A percentile compares a stretch with the other conserved stretches of the same genome.
Conservation (phyloP, 1,139 yeast genomes). For the Yamadazyma friedrichii region DNA sequence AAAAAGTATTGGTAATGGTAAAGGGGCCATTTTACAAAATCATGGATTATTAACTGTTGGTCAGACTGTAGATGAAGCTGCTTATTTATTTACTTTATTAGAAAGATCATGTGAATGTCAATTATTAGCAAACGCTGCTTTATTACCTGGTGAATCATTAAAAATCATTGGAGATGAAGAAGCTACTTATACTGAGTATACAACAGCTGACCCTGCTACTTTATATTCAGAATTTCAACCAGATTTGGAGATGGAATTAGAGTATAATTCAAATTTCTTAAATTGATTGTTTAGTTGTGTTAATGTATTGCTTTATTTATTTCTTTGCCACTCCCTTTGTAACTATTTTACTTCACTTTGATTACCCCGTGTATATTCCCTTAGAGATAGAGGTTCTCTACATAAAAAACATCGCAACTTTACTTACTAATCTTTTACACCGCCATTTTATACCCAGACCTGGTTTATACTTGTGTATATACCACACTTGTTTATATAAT, state of each 20-base stretch:
- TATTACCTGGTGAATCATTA: constrained; percentile 30
- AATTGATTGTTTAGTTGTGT: constrained; percentile 5
- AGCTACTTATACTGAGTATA: constrained; percentile 65
- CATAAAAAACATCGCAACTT: too few relatives aligned
- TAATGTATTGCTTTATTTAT: not conserved
- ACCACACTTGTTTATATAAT: too few relatives aligned
- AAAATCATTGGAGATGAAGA: constrained; percentile 56
- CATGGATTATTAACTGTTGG: constrained; percentile 83
- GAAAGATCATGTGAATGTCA: constrained; percentile 75
- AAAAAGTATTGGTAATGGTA: constrained; percentile 60
- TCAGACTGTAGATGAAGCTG: constrained; percentile 78
- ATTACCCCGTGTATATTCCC: too few relatives aligned
- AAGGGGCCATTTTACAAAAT: constrained; percentile 68
- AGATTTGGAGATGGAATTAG: constrained; percentile 36
- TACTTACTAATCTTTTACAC: not conserved
- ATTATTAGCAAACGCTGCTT: constrained; percentile 56
- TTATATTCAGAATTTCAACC: constrained; percentile 76
- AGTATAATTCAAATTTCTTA: constrained; percentile 21
- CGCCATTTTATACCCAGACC: not conserved
- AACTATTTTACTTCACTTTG: not conserved
- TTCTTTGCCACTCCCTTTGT: not conserved
- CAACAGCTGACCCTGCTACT: constrained; percentile 64
- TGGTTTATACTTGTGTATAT: not conserved
- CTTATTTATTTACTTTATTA: constrained; percentile 64
- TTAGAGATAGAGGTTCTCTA: too few relatives aligned